phyloP scores from a whole-genome alignment of 2,329 filamentous ascomycete genomes.

The Alternaria sp. region DNA sequence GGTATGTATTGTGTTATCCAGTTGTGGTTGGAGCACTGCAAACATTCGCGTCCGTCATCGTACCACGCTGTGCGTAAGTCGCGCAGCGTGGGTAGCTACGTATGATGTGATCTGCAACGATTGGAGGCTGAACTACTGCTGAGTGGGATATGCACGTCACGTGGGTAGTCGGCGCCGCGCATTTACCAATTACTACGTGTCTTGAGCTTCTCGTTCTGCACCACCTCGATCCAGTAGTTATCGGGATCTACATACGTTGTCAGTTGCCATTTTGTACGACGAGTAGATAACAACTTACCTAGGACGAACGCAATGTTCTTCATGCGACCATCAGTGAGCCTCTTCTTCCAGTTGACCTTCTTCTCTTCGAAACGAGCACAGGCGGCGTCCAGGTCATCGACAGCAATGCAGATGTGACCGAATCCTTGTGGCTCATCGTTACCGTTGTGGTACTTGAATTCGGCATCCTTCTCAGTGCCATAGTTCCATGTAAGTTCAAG shows the following conservation, averaged over 20 bases:
- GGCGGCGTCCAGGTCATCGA: slow-evolving; percentile 88
- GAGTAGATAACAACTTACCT: slow-evolving; percentile 52
- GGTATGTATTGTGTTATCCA: background rate
- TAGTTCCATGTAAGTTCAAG: slow-evolving; percentile 90
- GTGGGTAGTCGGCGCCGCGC: slow-evolving; percentile 14
- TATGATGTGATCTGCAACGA: slow-evolving; percentile 20
- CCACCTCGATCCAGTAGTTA: slow-evolving; percentile 79
- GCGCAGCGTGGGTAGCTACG: slow-evolving; percentile 11
- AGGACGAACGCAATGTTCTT: slow-evolving; percentile 92
- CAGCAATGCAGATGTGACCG: slow-evolving; percentile 87
- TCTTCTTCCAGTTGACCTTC: slow-evolving; percentile 92
- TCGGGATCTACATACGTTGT: slow-evolving; percentile 67
- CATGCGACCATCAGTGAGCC: slow-evolving; percentile 89
- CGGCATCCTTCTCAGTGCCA: slow-evolving; percentile 83
- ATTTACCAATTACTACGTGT: slow-evolving; percentile 51
- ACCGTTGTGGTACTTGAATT: slow-evolving; percentile 89
- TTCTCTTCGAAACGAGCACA: slow-evolving; percentile 85
- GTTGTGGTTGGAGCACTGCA: background rate
- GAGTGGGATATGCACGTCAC: slow-evolving; percentile 25
- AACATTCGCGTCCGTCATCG: background rate
- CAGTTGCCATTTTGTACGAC: slow-evolving; percentile 14
- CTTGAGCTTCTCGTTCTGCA: slow-evolving; percentile 79
- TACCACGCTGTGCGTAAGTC: slow-evolving; percentile 11
- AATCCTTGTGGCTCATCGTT: slow-evolving; percentile 94
- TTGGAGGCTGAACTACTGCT: slow-evolving; percentile 22